Evolutionary conservation across 192 early-diverging fungal species (phyloP), one percentile per base, ranked within the genome.

Genomic region (Thamnidium elegans): DNA sequence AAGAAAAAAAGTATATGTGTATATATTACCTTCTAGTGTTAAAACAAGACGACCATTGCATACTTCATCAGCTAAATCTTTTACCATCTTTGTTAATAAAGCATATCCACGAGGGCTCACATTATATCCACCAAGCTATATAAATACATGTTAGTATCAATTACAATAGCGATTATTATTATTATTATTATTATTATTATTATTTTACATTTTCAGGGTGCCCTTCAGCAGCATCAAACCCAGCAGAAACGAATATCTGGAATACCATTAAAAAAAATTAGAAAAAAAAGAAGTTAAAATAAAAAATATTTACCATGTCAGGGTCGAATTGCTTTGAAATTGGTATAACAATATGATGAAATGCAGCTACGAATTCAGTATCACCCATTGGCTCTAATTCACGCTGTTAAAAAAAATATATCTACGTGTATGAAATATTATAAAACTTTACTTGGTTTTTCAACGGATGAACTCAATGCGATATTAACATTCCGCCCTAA

Each of bases 141-240:
- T 26, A 26, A 26, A 42, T 4, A 50, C 7, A 48, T 6, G 20
- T 13, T 53, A 13, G 39, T 8, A 30, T 23, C 10, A 21, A 6
- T 19, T n/a, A n/a, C 34, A 11, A 3, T 21, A 2, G 32, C 13
- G 30, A 43, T n/a, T n/a, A 1, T 43, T 2, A 54, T 34, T 21
- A 7, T 0, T 9, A 39, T 2, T n/a, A 60, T 72, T n/a, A 1
- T 43, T 2, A 54, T 34, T 21, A 7, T 0, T 9, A 39, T 2
- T n/a, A 60, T 72, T n/a, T 80, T 80, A 79, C 81, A 50, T 79
- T 78, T 36, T 75, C 69, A 13, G 81, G 78, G 50, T 91, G 88
- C 11, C 82, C 85, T 55, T 80, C 73, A 13, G 87, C 88, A 31
- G 88, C 88, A 74, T 92, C 90, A 66, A 90, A 92, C 7, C 90